Percentiles rank a stretch among this genome's conserved stretches.
phyloP scores from a whole-genome alignment of 768 basidiomycete genomes.

The Collybia sp. region DNA sequence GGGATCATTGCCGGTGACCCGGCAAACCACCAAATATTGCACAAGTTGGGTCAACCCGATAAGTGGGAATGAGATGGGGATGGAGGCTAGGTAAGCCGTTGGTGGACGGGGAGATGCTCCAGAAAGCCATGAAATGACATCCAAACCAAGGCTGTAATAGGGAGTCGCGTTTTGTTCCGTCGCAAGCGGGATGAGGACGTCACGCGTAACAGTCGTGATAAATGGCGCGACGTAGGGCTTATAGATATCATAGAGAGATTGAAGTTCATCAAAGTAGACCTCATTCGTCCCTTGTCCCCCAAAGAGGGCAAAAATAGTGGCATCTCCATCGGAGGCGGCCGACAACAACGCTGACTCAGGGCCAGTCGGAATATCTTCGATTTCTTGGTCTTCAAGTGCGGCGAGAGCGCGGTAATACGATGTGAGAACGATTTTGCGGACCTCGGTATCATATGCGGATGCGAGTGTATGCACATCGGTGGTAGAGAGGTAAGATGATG shows the following conservation, averaged over 20 bases:
- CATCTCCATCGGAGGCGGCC: slow-evolving; percentile 56
- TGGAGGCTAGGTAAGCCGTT: slow-evolving; percentile 82
- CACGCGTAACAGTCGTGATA: slow-evolving; percentile 54
- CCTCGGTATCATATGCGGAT: slow-evolving; percentile 68
- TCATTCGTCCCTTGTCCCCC: slow-evolving; percentile 99
- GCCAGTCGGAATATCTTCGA: slow-evolving; percentile 50
- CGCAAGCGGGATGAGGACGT: slow-evolving; percentile 70
- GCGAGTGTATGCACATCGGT: slow-evolving; percentile 82
- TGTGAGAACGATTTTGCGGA: slow-evolving; percentile 70
- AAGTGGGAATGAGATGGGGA: slow-evolving; percentile 91
- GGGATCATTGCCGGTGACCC: slow-evolving; percentile 70
- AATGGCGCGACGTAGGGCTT: slow-evolving; percentile 77
- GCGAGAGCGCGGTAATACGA: slow-evolving; percentile 79
- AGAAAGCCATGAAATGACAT: slow-evolving; percentile 81
- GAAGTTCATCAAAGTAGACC: slow-evolving; percentile 95
- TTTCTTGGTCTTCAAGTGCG: slow-evolving; percentile 53
- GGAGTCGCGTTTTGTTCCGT: slow-evolving; percentile 51
- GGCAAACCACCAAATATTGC: slow-evolving; percentile 84
- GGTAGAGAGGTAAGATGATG: slow-evolving; percentile 61
- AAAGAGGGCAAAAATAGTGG: slow-evolving; percentile 87
- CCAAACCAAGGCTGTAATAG: slow-evolving; percentile 78
- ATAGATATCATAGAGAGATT: slow-evolving; percentile 89
- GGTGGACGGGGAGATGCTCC: slow-evolving; percentile 69
- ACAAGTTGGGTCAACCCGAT: slow-evolving; percentile 95
- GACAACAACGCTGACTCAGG: slow-evolving; percentile 66